Conservation (phyloP, 768 basidiomycete species). For the Austroboletus eburneus region DNA sequence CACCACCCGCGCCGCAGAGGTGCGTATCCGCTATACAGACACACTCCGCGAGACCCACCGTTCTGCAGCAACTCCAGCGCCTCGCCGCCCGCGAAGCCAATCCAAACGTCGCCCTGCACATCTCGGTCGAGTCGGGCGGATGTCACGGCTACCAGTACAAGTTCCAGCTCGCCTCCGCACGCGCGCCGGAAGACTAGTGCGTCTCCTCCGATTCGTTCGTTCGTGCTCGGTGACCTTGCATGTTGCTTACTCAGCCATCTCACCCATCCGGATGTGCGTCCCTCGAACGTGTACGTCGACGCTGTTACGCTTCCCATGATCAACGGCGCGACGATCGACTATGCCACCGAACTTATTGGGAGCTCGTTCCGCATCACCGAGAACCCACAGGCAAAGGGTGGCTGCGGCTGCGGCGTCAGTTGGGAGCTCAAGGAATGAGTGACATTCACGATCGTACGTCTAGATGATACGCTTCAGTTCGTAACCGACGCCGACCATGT, state of each 20-base stretch:
- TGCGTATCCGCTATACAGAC: conserved; percentile 24
- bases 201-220: conserved; percentile 22
- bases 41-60: neutral
- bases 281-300: conserved; percentile 80
- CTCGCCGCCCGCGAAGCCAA: conserved; percentile 56
- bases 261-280: conserved; percentile 63
- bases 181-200: conserved; percentile 80
- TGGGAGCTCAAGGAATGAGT: conserved; percentile 41
- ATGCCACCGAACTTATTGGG: conserved; percentile 92
- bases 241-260: conserved; percentile 50
- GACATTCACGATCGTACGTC: too few relatives aligned
- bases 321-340: conserved; percentile 88
- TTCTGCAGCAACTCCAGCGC: conserved; percentile 72
- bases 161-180: conserved; percentile 67
- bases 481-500: too few relatives aligned
- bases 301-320: conserved; percentile 79
- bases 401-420: conserved; percentile 94
- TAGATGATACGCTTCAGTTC: too few relatives aligned
- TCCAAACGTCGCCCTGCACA: conserved; percentile 63
- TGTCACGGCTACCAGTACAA: conserved; percentile 99
- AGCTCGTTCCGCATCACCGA: conserved; percentile 78
- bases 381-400: conserved; percentile 90
- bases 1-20: conserved; percentile 76
- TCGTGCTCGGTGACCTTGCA: neutral
- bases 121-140: conserved; percentile 89